Percentiles rank a stretch among this genome's conserved stretches.
phyloP scores from a whole-genome alignment of 2,329 filamentous ascomycete species.

The Neoarthrinium moseri region DNA sequence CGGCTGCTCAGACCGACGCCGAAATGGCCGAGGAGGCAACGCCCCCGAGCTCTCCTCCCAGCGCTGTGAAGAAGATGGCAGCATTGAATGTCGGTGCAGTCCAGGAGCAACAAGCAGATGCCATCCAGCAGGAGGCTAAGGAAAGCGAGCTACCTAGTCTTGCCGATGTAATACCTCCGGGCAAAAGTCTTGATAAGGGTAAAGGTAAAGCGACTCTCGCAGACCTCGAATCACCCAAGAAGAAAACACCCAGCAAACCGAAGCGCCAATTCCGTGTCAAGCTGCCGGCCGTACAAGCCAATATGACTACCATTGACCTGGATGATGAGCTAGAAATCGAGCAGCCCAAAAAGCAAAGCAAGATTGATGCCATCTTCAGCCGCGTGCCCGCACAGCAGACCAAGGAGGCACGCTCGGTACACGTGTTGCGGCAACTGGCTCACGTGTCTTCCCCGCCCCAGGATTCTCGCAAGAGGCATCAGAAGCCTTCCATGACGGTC shows the following conservation, averaged over 20 bases:
- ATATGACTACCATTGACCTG: conserved; percentile 40
- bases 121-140: conserved; percentile 19
- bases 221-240: conserved; percentile 25
- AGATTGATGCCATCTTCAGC: conserved; percentile 66
- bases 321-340: conserved; percentile 67
- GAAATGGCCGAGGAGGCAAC: conserved; percentile 56
- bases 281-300: conserved; percentile 39
- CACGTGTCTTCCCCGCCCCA: conserved; percentile 65
- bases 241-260: conserved; percentile 19
- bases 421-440: conserved; percentile 71
- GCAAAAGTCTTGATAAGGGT: conserved; percentile 49
- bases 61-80: conserved; percentile 27
- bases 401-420: conserved; percentile 63
- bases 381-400: conserved; percentile 61
- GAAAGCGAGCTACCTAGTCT: conserved; percentile 36
- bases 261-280: conserved; percentile 52
- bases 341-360: conserved; percentile 45
- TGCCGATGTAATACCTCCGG: conserved; percentile 32
- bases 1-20: conserved; percentile 45
- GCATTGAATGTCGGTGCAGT: conserved; percentile 1
- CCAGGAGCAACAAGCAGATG: conserved; percentile 1
- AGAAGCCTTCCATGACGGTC: conserved; percentile 60
- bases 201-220: conserved; percentile 54
- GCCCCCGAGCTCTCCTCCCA: conserved; percentile 69
- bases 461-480: conserved; percentile 39